Percentiles rank a stretch among this genome's conserved stretches.
These are phyloP conservation scores for Ophiostoma sp. DNA, from an alignment of 2,329 filamentous ascomycete species.

Conservation along the genomic window DNA sequence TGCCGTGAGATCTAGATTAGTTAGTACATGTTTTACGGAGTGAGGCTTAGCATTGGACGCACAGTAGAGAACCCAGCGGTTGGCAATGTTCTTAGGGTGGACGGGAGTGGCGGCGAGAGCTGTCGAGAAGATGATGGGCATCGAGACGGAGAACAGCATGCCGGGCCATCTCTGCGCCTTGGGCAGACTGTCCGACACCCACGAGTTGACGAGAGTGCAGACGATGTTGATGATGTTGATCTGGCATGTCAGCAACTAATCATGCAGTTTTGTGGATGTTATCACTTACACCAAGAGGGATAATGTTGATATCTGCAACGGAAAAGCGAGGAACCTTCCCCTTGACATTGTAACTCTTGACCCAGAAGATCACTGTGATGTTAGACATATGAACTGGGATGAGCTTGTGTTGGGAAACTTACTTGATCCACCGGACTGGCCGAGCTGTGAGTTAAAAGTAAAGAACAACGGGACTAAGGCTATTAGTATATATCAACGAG, in stretches of 20 bases:
- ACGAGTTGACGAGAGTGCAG: slow-evolving; percentile 1
- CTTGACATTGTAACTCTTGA: neutral
- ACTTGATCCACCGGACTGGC: slow-evolving; percentile 26
- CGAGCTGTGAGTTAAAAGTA: slow-evolving; percentile 26
- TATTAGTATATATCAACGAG: too few relatives aligned
- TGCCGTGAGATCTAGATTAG: slow-evolving; percentile 27
- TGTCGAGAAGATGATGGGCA: slow-evolving; percentile 15
- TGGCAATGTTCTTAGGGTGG: neutral
- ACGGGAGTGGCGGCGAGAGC: slow-evolving; percentile 8
- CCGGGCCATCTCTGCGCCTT: neutral
- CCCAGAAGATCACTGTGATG: neutral
- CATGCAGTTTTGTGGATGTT: neutral
- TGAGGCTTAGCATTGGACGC: neutral
- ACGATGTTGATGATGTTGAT: slow-evolving; percentile 4
- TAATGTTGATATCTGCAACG: neutral
- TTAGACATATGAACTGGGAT: neutral
- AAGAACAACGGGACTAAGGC: slow-evolving; percentile 29
- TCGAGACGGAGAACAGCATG: neutral
- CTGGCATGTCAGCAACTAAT: neutral
- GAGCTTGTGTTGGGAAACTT: neutral
- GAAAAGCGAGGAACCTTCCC: neutral
- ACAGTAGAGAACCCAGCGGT: slow-evolving; percentile 1
- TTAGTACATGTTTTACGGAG: neutral
- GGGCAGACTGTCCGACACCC: neutral
- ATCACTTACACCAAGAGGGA: neutral